Conservation (phyloP, 495 filamentous ascomycete species). For the Sabuloglossum arenarium region DNA sequence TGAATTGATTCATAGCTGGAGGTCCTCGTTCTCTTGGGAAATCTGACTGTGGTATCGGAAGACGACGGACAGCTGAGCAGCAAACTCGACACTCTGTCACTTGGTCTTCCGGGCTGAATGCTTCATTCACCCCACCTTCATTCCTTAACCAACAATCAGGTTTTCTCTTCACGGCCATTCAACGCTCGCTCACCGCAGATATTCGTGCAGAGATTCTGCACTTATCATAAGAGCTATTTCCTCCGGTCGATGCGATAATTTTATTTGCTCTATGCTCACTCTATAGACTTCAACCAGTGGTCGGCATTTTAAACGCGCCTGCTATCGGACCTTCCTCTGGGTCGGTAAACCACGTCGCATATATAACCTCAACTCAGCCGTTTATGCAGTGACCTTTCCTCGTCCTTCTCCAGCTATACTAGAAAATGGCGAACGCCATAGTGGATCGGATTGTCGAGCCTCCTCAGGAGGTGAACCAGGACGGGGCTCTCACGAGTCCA, state of each 20-base stretch:
- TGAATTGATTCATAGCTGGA: not conserved
- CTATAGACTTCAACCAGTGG: not conserved
- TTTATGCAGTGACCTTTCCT: not conserved
- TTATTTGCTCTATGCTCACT: not conserved
- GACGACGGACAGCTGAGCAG: not conserved
- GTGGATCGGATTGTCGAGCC: slow-evolving; percentile 1
- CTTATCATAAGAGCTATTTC: not conserved
- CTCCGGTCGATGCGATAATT: not conserved
- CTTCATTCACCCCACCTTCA: not conserved
- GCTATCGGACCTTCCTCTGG: not conserved
- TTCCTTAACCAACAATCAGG: not conserved
- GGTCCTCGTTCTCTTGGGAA: not conserved
- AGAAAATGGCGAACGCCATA: not conserved
- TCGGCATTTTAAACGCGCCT: not conserved
- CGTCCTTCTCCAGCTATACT: not conserved
- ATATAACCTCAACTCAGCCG: not conserved
- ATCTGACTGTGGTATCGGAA: not conserved
- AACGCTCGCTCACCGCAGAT: not conserved
- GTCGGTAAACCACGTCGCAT: not conserved
- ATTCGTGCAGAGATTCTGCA: not conserved
- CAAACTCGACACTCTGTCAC: not conserved
- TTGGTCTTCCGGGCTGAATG: not conserved
- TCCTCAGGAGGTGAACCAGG: not conserved
- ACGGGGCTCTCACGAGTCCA: not conserved
- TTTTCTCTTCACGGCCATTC: not conserved